Percentiles rank a stretch among this genome's conserved stretches.
phyloP scores from a whole-genome alignment of 2,329 filamentous ascomycete species.

The Neopestalotiopsis clavispora region DNA sequence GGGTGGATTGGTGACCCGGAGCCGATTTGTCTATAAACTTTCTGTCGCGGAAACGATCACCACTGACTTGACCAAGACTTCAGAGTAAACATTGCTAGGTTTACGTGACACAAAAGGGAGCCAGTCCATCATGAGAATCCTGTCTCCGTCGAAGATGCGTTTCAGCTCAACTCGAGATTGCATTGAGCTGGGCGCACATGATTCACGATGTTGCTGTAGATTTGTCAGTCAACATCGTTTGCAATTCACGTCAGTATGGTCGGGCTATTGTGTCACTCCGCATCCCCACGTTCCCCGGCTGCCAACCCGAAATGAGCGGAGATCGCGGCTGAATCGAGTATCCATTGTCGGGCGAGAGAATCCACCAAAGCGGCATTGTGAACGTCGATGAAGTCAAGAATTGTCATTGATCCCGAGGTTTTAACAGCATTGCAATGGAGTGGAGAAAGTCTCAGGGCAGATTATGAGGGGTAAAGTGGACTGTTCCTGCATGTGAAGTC shows the following conservation, averaged over 20 bases:
- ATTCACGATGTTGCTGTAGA: no score
- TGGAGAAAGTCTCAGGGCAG: background rate
- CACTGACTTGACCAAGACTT: background rate
- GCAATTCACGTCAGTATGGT: background rate
- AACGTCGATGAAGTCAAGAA: background rate
- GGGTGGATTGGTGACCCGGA: background rate
- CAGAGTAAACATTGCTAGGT: no score
- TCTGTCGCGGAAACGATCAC: background rate
- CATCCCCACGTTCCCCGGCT: background rate
- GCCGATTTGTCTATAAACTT: no score
- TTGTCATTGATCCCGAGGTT: background rate
- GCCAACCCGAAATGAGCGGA: background rate
- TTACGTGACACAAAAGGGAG: no score
- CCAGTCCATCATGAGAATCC: no score
- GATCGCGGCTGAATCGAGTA: slow-evolving; percentile 9
- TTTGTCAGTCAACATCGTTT: background rate
- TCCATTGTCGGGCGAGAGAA: background rate
- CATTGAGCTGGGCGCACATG: no score
- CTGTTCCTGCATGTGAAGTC: background rate
- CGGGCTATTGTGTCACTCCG: background rate
- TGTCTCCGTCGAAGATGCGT: no score
- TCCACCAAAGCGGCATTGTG: background rate
- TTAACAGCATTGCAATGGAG: background rate
- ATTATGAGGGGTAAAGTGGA: background rate
- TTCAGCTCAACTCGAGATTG: no score